These are phyloP conservation scores for Hirsutella minnesotensis DNA, from an alignment of 2,329 filamentous ascomycete species.

Conservation along the genomic window DNA sequence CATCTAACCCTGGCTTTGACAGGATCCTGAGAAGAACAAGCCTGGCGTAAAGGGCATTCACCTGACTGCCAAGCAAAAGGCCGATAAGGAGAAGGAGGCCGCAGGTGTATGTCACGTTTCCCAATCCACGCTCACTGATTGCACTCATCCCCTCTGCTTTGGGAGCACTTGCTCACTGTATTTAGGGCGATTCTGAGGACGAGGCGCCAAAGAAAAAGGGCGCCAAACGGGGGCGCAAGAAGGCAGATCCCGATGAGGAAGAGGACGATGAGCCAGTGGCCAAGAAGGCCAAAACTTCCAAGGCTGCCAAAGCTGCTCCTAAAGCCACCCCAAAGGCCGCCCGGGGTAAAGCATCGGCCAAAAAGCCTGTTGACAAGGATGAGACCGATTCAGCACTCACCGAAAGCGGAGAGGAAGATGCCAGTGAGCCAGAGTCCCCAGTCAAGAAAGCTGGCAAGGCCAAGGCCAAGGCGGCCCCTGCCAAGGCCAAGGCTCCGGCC, in stretches of 20 bases:
- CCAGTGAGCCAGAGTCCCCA: slow-evolving; percentile 6
- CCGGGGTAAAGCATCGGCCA: slow-evolving; percentile 2
- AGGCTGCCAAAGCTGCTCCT: slow-evolving; percentile 9
- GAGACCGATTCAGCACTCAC: slow-evolving; percentile 4
- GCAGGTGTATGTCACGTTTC: not conserved
- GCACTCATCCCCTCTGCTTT: no score
- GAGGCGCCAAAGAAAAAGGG: slow-evolving; percentile 14
- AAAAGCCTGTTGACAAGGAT: slow-evolving; percentile 8
- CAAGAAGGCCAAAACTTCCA: slow-evolving; percentile 22
- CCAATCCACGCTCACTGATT: not conserved
- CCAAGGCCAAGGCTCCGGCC: slow-evolving; percentile 2
- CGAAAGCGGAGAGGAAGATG: not conserved
- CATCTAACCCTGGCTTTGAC: slow-evolving; percentile 1
- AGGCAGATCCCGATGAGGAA: slow-evolving; percentile 8
- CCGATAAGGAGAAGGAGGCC: slow-evolving; percentile 1
- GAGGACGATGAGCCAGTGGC: slow-evolving; percentile 20
- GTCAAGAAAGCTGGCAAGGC: slow-evolving; percentile 4
- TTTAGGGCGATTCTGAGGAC: not conserved
- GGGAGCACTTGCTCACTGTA: not conserved
- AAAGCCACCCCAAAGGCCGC: slow-evolving; percentile 5
- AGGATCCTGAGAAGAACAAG: slow-evolving; percentile 67
- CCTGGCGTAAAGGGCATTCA: slow-evolving; percentile 56
- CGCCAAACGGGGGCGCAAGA: slow-evolving; percentile 3
- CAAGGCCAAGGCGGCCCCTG: not conserved
- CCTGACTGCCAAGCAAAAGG: slow-evolving; percentile 23